Percentiles rank a stretch among this genome's conserved stretches.
Conservation (phyloP, 352 stramenopile species). For the Lagenidium sp. region DNA sequence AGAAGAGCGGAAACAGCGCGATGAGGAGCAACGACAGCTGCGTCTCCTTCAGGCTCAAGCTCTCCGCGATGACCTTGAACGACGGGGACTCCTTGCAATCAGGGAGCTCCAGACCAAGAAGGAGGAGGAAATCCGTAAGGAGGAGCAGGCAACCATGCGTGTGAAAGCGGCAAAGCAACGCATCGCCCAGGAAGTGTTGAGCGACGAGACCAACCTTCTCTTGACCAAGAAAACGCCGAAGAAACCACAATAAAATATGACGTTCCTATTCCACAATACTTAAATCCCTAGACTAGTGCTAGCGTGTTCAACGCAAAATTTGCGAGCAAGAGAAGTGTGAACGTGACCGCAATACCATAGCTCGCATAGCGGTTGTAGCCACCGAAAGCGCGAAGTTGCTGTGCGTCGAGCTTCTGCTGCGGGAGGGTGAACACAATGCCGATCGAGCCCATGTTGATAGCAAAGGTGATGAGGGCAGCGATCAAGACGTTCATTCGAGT, state of each 20-base stretch:
- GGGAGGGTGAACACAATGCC: constrained; percentile 16
- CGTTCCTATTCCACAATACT: background rate
- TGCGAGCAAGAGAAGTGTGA: constrained; percentile 14
- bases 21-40: constrained; percentile 21
- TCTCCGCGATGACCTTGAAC: constrained; percentile 28
- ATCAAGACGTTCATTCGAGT: constrained; percentile 4
- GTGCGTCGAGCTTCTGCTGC: constrained; percentile 32
- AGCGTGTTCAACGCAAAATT: constrained; percentile 9
- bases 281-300: background rate
- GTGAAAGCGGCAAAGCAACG: constrained; percentile 20
- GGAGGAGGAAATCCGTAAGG: background rate
- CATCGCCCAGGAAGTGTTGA: constrained; percentile 24
- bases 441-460: constrained; percentile 12
- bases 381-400: constrained; percentile 27
- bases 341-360: constrained; percentile 18
- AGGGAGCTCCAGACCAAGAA: constrained; percentile 18
- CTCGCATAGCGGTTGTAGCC: constrained; percentile 39
- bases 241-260: background rate
- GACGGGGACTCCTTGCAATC: constrained; percentile 25
- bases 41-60: constrained; percentile 17
- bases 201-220: constrained; percentile 27
- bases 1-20: constrained; percentile 11
- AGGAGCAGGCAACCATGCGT: constrained; percentile 10
- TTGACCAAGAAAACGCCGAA: constrained; percentile 13
- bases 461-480: background rate